phyloP scores from a whole-genome alignment of 2,329 filamentous ascomycete species.

The Trichoderma lentiforme region DNA sequence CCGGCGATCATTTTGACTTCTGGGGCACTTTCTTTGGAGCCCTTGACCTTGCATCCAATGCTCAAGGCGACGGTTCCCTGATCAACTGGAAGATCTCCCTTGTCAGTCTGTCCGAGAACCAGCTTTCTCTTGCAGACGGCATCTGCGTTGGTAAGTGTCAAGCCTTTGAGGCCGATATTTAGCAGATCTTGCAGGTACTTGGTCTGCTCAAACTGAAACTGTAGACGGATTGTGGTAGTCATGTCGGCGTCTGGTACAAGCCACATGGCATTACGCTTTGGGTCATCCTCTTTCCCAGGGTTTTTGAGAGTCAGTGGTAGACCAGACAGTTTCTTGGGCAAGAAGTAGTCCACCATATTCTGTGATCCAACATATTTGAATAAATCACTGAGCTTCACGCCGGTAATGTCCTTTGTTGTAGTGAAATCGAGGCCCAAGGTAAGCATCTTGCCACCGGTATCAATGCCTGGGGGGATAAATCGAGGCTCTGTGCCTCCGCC shows the following conservation, averaged over 20 bases:
- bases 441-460: not conserved
- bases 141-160: not conserved
- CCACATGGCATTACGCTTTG: not conserved
- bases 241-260: not conserved
- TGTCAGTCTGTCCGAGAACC: not conserved
- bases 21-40: not conserved
- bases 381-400: not conserved
- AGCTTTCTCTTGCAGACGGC: not conserved
- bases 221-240: not conserved
- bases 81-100: not conserved
- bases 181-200: not conserved
- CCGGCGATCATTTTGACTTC: not conserved
- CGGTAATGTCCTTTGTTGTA: not conserved
- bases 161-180: not conserved
- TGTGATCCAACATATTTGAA: not conserved
- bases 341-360: not conserved
- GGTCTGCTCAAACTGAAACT: not conserved
- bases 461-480: not conserved
- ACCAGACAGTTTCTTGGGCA: not conserved
- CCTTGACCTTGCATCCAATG: not conserved
- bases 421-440: not conserved
- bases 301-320: not conserved
- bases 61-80: not conserved
- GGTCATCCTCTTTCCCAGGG: not conserved
- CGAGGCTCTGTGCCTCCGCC: not conserved